Evolutionary conservation across 2,329 filamentous ascomycete genomes (phyloP).

Genomic region (Pyrenochaeta sp.): DNA sequence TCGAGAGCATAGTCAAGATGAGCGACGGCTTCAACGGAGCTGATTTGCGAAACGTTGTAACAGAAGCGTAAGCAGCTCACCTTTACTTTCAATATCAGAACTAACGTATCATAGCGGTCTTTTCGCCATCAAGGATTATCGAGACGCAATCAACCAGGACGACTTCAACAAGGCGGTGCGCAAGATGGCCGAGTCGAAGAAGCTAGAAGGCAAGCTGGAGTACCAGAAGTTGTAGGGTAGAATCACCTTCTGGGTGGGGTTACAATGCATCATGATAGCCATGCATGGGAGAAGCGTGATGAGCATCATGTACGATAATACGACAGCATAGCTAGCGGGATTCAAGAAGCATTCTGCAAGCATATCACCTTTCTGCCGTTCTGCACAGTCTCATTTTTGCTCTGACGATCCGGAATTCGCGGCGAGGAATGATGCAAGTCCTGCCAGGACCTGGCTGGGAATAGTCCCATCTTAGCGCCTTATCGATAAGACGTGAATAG

Average conservation of each 20-base stretch:
- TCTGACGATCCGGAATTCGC: too few relatives aligned
- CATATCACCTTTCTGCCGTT: too few relatives aligned
- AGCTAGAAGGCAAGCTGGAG: conserved; percentile 96
- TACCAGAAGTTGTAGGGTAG: conserved; percentile 86
- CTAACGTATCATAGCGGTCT: conserved; percentile 70
- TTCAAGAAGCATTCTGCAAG: not conserved
- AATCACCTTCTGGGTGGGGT: not conserved
- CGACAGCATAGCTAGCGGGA: conserved; percentile 3
- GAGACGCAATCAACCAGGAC: conserved; percentile 95
- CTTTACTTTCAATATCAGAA: not conserved
- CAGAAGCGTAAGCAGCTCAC: conserved; percentile 89
- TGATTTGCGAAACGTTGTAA: conserved; percentile 96
- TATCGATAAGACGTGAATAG: too few relatives aligned
- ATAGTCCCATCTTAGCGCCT: too few relatives aligned
- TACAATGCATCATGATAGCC: conserved; percentile 21
- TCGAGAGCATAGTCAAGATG: conserved; percentile 99
- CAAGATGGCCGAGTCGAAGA: conserved; percentile 97
- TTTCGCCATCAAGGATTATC: conserved; percentile 98
- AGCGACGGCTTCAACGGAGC: conserved; percentile 97
- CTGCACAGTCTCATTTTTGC: too few relatives aligned
- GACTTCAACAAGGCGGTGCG: conserved; percentile 99
- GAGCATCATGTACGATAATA: conserved; percentile 32
- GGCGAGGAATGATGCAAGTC: too few relatives aligned
- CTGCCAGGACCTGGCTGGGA: too few relatives aligned
- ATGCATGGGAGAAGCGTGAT: conserved; percentile 25